Base-by-base conservation (phyloP, 345 rosid genomes). In the Arabis alpina region DNA sequence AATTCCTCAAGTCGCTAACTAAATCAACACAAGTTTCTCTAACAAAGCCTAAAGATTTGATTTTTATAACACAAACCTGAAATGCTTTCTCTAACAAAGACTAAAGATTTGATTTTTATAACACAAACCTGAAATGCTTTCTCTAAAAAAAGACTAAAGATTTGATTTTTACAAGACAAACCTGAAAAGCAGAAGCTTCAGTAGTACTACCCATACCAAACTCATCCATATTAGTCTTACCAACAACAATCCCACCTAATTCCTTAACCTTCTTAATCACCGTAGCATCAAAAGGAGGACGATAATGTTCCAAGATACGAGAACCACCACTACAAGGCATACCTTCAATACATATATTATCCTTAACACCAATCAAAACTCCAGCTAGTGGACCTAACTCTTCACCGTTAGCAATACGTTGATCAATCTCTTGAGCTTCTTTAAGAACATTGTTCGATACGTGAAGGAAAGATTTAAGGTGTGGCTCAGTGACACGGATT, bases 151-250 rank as follows among this genome's bases (percentile, higher is more conserved):
- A 53, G 58, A 6, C 58, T n/a, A 3, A 13, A n/a, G 16, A 15
- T 3, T 28, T 30, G 6, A 2, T 19, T 3, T 30, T 61, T 8
- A 44, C 11, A 36, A 23, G 23, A n/a, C 49, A 14, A 73, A 92
- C 98, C 95, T 92, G 85, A 77, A 79, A 93, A 13, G 87, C 90
- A 61, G 98, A 93, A 57, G 82, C 84, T 82, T 93, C 96, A 30
- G 98, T 92, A 10, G 93, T 82, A 68, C 95, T 90, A 14, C 96
- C 96, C 98, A 90, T 92, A 10, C 98, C 98, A 43, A 92, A 92
- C 73, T 92, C 96, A 78, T 90, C 98, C 84, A 92, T 57, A 80
- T 92, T 92, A 36, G 98, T 88, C 83, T 92, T 92, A 3, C 98
- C 98, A 42, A 88, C 82, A 43, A 92, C 85, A 78, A 90, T 86